Base-by-base conservation (phyloP, 2,329 filamentous ascomycete genomes). In the Parascedosporium putredinis region DNA sequence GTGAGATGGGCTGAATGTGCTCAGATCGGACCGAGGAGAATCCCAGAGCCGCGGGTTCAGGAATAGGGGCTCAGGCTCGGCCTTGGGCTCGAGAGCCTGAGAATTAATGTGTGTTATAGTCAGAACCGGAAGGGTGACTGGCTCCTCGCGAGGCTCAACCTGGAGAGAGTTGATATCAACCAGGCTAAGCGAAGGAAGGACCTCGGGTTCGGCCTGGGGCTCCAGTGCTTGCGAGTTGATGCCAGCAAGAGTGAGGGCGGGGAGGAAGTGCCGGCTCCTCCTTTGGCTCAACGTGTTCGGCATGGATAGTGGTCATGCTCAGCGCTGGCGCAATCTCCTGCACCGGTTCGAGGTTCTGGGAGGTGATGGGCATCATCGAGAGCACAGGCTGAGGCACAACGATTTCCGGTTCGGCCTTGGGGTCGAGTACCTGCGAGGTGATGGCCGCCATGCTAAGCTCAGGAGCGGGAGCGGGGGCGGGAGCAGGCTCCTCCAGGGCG, bases 1-100 rank as follows among this genome's bases (percentile, higher is more conserved):
- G 60, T 6, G 55, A 48, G 12, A 64, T 54, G 3, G 66, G 66
- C 51, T 64, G 58, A 27, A 72, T 60, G 29, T 70, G 60, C 54
- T 71, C 60, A 1, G 59, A 58, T 12, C 59, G 47, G n/a, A 68
- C 57, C 5, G 59, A 55, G 4, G 65, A 63, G 47, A 67, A 50
- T 45, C 48, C 57, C 29, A 67, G 57, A 1, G 57, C 27, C 7
- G 62, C 59, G 16, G 49, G 49, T 20, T 43, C 27, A 5, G 50
- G 46, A 18, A 48, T 54, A 7, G 56, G 53, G 5, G 63, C 12
- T 62, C 58, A 12, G 65, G 64, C 47, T 61, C 60, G 2, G 55
- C 52, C n/a, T 60, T 51, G 16, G 60, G 62, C 38, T 61, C 57
- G 12, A 62, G 48, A 34, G 57, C 54, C 50, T 64, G 54, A n/a